Percentiles rank a stretch among this genome's conserved stretches.
phyloP scores from a whole-genome alignment of 2,329 filamentous ascomycete species.

The Verticillium klebahnii region DNA sequence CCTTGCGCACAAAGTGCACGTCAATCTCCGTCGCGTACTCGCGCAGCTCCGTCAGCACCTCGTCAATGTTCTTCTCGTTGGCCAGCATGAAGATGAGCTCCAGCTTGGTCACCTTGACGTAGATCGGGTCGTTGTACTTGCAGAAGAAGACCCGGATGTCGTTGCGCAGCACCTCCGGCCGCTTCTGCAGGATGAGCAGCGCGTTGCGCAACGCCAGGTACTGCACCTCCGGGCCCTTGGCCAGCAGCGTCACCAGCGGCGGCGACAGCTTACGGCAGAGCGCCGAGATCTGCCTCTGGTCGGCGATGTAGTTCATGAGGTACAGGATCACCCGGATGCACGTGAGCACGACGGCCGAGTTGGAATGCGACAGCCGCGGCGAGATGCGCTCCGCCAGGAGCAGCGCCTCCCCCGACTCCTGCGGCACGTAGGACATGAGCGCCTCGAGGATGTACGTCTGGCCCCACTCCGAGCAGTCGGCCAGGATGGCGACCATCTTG shows the following conservation, averaged over 20 bases:
- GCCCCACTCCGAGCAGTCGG: constrained; percentile 99
- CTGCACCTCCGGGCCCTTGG: constrained; percentile 97
- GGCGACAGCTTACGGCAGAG: constrained; percentile 92
- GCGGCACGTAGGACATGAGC: constrained; percentile 94
- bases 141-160: constrained; percentile 99
- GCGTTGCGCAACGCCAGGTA: constrained; percentile 93
- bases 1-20: constrained; percentile 97
- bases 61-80: constrained; percentile 89
- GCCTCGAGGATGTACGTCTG: constrained; percentile 98
- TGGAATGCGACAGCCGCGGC: constrained; percentile 93
- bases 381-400: constrained; percentile 90
- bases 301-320: constrained; percentile 96
- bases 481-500: constrained; percentile 93
- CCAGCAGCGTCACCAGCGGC: constrained; percentile 87
- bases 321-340: constrained; percentile 96
- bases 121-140: constrained; percentile 99
- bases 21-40: constrained; percentile 99
- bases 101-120: constrained; percentile 98
- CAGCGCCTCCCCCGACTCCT: constrained; percentile 82
- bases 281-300: constrained; percentile 80
- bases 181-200: constrained; percentile 83
- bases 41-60: constrained; percentile 87
- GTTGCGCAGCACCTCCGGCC: constrained; percentile 89
- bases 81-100: constrained; percentile 99
- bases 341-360: constrained; percentile 92